Conservation (phyloP, 495 filamentous ascomycete species). For the Glutinoglossum americanum region DNA sequence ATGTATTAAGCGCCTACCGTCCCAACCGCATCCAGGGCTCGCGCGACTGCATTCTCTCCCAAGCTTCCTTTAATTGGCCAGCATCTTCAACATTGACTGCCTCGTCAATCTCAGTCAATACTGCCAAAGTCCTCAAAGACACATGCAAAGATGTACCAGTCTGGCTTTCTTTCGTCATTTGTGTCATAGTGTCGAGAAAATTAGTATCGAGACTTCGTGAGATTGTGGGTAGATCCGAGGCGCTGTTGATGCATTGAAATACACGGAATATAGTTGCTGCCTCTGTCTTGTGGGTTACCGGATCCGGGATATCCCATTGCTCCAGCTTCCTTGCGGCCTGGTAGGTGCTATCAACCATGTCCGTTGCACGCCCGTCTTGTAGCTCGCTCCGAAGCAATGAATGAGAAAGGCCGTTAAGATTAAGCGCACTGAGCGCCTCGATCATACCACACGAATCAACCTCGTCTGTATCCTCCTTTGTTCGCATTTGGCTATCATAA, state of each 20-base stretch:
- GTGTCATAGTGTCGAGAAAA: conserved; percentile 38
- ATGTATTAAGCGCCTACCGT: conserved; percentile 27
- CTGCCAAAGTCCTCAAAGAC: conserved; percentile 48
- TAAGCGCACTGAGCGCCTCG: conserved; percentile 39
- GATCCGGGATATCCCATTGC: conserved; percentile 78
- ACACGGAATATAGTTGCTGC: conserved; percentile 52
- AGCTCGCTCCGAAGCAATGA: conserved; percentile 44
- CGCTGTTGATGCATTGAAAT: conserved; percentile 58
- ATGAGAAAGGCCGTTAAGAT: conserved; percentile 49
- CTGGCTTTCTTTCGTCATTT: conserved; percentile 30
- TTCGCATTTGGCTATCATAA: conserved; percentile 62
- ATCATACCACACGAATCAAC: conserved; percentile 27
- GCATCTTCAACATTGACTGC: conserved; percentile 35
- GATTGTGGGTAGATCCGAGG: conserved; percentile 29
- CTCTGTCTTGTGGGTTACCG: conserved; percentile 33
- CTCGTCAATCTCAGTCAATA: conserved; percentile 65
- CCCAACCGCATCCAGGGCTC: conserved; percentile 59
- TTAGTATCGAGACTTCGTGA: conserved; percentile 34
- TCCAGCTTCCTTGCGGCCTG: conserved; percentile 69
- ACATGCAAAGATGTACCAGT: conserved; percentile 38
- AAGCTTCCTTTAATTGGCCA: conserved; percentile 36
- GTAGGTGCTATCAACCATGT: conserved; percentile 44
- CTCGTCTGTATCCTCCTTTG: conserved; percentile 19
- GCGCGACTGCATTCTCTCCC: conserved; percentile 39
- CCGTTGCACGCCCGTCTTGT: conserved; percentile 15